Conservation (phyloP, 1,139 yeast species). For the Geotrichum siamense region DNA sequence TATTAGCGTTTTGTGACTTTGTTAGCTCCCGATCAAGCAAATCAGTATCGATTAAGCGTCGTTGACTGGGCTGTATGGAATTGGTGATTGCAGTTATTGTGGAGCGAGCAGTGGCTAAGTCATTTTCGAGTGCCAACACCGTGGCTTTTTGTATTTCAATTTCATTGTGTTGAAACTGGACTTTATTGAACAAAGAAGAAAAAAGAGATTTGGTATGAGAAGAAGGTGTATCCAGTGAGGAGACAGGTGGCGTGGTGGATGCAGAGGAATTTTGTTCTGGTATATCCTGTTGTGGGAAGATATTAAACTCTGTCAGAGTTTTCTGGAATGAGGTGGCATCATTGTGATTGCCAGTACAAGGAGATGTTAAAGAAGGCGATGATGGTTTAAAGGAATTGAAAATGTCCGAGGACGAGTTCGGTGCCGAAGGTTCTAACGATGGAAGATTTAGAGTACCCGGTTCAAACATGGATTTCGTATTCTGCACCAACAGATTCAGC, state of each 20-base stretch:
- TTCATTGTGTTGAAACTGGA: slow-evolving; percentile 36
- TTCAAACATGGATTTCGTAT: slow-evolving; percentile 14
- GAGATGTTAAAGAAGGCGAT: not conserved
- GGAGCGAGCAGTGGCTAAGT: slow-evolving; percentile 34
- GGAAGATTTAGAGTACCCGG: not conserved
- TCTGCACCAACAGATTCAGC: slow-evolving; percentile 17
- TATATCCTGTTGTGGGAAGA: not conserved
- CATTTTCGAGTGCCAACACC: slow-evolving; percentile 35
- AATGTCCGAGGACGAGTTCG: not conserved
- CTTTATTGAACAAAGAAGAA: slow-evolving; percentile 29
- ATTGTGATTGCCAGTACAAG: too few relatives aligned
- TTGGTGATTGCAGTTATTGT: slow-evolving; percentile 34
- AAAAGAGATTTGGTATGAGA: slow-evolving; percentile 12
- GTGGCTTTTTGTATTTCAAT: slow-evolving; percentile 34
- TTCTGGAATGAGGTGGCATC: slow-evolving; percentile 7
- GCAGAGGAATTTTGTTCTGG: too few relatives aligned
- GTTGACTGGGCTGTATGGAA: slow-evolving; percentile 33
- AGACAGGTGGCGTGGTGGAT: too few relatives aligned
- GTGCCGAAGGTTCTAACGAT: not conserved
- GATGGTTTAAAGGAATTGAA: slow-evolving; percentile 1
- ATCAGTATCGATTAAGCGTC: slow-evolving; percentile 31
- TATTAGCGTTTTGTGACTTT: slow-evolving; percentile 56
- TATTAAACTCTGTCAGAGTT: slow-evolving; percentile 5
- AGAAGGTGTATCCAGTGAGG: not conserved
- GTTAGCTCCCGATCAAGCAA: slow-evolving; percentile 40